Evolutionary conservation across 2,329 filamentous ascomycete genomes (phyloP).

Genomic region (Ophiostoma fasciatum): DNA sequence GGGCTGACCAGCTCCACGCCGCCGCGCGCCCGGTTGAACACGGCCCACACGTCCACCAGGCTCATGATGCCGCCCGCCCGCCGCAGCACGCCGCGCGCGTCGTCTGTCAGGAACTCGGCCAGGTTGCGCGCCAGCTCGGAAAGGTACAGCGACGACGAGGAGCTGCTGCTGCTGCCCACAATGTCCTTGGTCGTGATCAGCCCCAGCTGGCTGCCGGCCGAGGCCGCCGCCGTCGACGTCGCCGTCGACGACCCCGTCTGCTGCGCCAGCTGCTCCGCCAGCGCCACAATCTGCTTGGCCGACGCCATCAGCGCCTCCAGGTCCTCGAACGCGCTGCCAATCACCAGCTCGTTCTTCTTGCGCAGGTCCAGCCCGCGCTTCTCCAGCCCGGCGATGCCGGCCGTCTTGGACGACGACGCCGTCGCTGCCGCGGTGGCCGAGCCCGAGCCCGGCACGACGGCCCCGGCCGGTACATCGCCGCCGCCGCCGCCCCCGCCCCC

Average conservation of each 20-base stretch:
- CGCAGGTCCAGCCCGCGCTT: slow-evolving; percentile 69
- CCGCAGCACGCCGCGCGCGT: slow-evolving; percentile 60
- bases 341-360: slow-evolving; percentile 85
- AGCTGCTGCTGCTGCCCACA: slow-evolving; percentile 44
- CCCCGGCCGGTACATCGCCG: no score
- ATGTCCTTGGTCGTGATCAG: slow-evolving; percentile 93
- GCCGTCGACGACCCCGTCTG: slow-evolving; percentile 32
- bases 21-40: slow-evolving; percentile 85
- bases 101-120: slow-evolving; percentile 80
- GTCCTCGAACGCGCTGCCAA: slow-evolving; percentile 90
- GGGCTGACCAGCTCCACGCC: slow-evolving; percentile 92
- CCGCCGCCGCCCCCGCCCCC: neutral
- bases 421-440: slow-evolving; percentile 4
- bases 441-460: neutral
- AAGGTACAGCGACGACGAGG: slow-evolving; percentile 71
- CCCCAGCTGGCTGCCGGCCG: slow-evolving; percentile 67
- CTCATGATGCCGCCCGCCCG: slow-evolving; percentile 78
- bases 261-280: slow-evolving; percentile 74
- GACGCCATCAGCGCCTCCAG: slow-evolving; percentile 94
- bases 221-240: slow-evolving; percentile 34
- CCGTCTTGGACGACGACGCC: slow-evolving; percentile 35
- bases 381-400: slow-evolving; percentile 86
- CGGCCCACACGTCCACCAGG: slow-evolving; percentile 80
- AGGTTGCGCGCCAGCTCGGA: slow-evolving; percentile 75
- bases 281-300: slow-evolving; percentile 85